phyloP scores from a whole-genome alignment of 2,329 filamentous ascomycete genomes.

The Amauroascus verrucosus region DNA sequence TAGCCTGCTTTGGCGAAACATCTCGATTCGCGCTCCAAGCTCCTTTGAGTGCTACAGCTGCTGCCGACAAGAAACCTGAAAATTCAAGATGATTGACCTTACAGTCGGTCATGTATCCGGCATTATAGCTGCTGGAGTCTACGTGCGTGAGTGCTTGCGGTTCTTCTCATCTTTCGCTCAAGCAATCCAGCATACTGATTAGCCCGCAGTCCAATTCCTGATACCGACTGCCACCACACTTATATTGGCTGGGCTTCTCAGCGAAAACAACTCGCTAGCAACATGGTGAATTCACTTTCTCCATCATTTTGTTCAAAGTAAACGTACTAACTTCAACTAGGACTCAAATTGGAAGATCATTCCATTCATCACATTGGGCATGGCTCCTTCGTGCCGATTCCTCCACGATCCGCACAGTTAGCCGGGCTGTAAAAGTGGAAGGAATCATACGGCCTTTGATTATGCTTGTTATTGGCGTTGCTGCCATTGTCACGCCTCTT shows the following conservation, averaged over 20 bases:
- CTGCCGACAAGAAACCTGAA: not conserved
- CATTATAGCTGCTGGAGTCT: constrained; percentile 32
- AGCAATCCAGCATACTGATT: not conserved
- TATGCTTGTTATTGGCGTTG: constrained; percentile 21
- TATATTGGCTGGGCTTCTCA: constrained; percentile 29
- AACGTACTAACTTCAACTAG: constrained; percentile 16
- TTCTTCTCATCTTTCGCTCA: not conserved
- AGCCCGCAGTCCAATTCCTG: constrained; percentile 29
- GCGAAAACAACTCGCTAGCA: constrained; percentile 28
- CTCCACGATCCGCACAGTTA: constrained; percentile 25
- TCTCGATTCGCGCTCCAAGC: not conserved
- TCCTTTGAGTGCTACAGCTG: not conserved
- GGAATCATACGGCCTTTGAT: constrained; percentile 23
- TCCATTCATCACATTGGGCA: constrained; percentile 38
- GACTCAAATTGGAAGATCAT: constrained; percentile 29
- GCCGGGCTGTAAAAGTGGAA: constrained; percentile 20
- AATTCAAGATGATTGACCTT: constrained; percentile 14
- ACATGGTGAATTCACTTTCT: constrained; percentile 16
- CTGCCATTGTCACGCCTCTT: constrained; percentile 40
- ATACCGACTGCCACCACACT: constrained; percentile 30
- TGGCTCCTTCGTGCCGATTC: constrained; percentile 33
- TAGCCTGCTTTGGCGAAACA: not conserved
- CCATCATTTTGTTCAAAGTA: not conserved
- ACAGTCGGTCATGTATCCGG: constrained; percentile 34
- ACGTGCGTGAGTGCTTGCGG: constrained; percentile 22